Base-by-base conservation (phyloP, 805 yeast species). In the Yarrowia divulgata region DNA sequence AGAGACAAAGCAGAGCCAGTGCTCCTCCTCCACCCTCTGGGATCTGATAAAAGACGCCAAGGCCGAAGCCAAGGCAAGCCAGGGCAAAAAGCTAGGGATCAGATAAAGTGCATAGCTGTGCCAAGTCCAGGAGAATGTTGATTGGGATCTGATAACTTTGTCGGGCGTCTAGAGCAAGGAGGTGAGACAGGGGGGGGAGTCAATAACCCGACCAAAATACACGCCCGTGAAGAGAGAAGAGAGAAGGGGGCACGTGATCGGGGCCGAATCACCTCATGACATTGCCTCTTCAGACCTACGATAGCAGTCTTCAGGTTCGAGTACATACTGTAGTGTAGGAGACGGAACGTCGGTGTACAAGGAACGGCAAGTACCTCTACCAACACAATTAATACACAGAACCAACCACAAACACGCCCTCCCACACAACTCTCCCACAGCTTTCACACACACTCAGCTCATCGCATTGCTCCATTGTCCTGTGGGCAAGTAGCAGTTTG, bases 391-490 rank as follows among this genome's bases (percentile, higher is more conserved):
- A n/a, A n/a, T n/a, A n/a, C n/a, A n/a, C n/a, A n/a, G n/a, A n/a
- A n/a, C n/a, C n/a, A n/a, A n/a, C n/a, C n/a, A n/a, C n/a, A n/a
- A n/a, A n/a, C n/a, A n/a, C n/a, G n/a, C n/a, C n/a, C n/a, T n/a
- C n/a, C n/a, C n/a, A n/a, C n/a, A n/a, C n/a, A n/a, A n/a, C n/a
- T n/a, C n/a, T n/a, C n/a, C n/a, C n/a, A n/a, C n/a, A n/a, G n/a
- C n/a, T n/a, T n/a, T n/a, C 19, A 12, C 43, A 8, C 29, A 14
- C 13, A n/a, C 43, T 19, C 43, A 37, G 60, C 43, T 54, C 60
- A 54, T 54, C 60, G 60, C 60, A 50, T 54, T 54, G 60, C 60
- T 37, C 60, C 60, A 54, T 54, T 54, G 60, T 54, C 42, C 37
- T 49, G 57, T 35, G 57, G 42, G 12, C 35, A 35, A 12, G 29